Conservation (phyloP, 1,284 basidiomycete species). For the Laetiporus sulphureus region DNA sequence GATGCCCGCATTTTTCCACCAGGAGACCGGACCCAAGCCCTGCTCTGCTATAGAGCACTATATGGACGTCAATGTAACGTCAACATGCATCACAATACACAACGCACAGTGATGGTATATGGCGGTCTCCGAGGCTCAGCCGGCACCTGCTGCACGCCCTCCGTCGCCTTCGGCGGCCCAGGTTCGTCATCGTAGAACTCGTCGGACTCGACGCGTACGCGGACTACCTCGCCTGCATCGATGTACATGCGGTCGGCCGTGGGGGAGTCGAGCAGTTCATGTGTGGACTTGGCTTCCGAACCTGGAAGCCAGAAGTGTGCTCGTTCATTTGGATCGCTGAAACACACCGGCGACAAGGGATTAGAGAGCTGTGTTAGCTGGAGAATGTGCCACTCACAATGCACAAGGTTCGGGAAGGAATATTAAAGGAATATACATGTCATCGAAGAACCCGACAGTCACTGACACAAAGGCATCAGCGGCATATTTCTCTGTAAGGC, state of each 20-base stretch:
- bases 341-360: slow-evolving; percentile 4
- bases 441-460: slow-evolving; percentile 90
- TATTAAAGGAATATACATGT: slow-evolving; percentile 74
- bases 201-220: slow-evolving; percentile 83
- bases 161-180: slow-evolving; percentile 69
- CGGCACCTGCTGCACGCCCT: slow-evolving; percentile 52
- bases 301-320: slow-evolving; percentile 78
- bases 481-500: slow-evolving; percentile 1
- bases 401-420: slow-evolving; percentile 75
- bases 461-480: slow-evolving; percentile 44
- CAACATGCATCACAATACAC: not conserved
- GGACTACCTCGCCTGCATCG: slow-evolving; percentile 77
- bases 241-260: slow-evolving; percentile 78
- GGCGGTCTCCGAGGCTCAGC: slow-evolving; percentile 55
- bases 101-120: slow-evolving; percentile 69
- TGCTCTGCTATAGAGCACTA: slow-evolving; percentile 89
- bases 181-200: slow-evolving; percentile 92
- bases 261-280: slow-evolving; percentile 65
- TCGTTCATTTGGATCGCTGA: slow-evolving; percentile 75
- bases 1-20: slow-evolving; percentile 59
- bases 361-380: not conserved
- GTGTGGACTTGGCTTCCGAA: slow-evolving; percentile 46
- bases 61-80: not conserved
- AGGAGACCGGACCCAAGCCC: slow-evolving; percentile 72
- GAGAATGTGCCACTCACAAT: slow-evolving; percentile 54